Conservation (phyloP, 2,329 filamentous ascomycete species). For the Phyllosticta paracitricarpa region DNA sequence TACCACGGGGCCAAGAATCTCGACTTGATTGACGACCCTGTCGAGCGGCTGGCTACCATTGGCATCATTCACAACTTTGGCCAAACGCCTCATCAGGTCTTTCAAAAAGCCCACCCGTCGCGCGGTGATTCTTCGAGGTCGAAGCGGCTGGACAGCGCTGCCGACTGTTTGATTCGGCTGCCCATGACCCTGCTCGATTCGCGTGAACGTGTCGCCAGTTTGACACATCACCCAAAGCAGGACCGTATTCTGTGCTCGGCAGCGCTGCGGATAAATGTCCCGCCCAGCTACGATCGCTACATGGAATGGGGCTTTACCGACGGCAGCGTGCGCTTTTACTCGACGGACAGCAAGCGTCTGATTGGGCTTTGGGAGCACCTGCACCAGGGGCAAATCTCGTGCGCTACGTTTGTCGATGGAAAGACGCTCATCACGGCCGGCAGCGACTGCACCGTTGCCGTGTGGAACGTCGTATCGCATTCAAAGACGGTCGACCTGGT, state of each 20-base stretch:
- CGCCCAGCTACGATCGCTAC: conserved; percentile 78
- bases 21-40: conserved; percentile 79
- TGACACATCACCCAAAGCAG: conserved; percentile 68
- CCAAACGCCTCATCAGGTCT: conserved; percentile 93
- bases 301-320: conserved; percentile 96
- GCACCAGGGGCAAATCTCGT: conserved; percentile 81
- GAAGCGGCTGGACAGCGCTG: conserved; percentile 65
- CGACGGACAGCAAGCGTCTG: conserved; percentile 69
- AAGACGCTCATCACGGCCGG: conserved; percentile 86
- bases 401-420: conserved; percentile 75
- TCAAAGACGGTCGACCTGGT: conserved; percentile 64
- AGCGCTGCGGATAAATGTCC: conserved; percentile 76
- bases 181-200: conserved; percentile 68
- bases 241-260: conserved; percentile 78
- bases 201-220: conserved; percentile 67
- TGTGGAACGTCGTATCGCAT: conserved; percentile 62
- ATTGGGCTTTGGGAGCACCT: conserved; percentile 89
- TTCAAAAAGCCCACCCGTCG: conserved; percentile 68
- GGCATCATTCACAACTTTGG: conserved; percentile 98
- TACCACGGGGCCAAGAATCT: conserved; percentile 91
- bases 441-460: conserved; percentile 80
- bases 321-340: conserved; percentile 83
- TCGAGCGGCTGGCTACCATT: conserved; percentile 79
- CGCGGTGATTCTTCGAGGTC: conserved; percentile 59
- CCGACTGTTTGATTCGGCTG: conserved; percentile 65